Base-by-base conservation (phyloP, 192 early-diverging fungal genomes). In the Backusella circina region DNA sequence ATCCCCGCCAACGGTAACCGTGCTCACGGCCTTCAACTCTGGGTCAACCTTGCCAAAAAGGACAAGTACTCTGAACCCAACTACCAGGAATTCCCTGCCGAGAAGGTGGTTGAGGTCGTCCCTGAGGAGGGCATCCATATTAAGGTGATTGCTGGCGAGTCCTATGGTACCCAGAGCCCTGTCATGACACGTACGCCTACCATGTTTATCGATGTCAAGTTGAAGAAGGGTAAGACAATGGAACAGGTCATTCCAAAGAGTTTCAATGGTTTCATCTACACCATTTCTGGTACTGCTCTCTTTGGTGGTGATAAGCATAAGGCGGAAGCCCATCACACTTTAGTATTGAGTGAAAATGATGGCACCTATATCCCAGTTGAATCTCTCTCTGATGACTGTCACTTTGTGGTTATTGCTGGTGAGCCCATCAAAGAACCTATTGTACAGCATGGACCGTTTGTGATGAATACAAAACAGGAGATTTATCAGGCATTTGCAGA, bases 71-170 rank as follows among this genome's bases (percentile, higher is more conserved):
- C n/a, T n/a, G n/a, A n/a, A n/a, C n/a, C n/a, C n/a, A n/a, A n/a
- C n/a, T n/a, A n/a, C n/a, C n/a, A n/a, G n/a, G n/a, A 93, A 36
- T 85, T 93, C 23, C 82, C 84, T 8, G 87, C 86, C 37, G 79
- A 85, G 30, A 80, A 91, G 26, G 91, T 97, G 26, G 90, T 91
- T 36, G 81, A 87, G 32, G 92, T 88, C 12, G 64, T 68, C 12
- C 84, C 88, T 18, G 80, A 81, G 41, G 82, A 83, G 12, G 88
- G 86, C 44, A 79, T 89, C 0, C 67, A 77, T 16, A 90, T 95
- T 83, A 94, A 93, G 73, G 94, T 98, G 65, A 95, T 96, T 78
- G 94, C 95, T 3, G 96, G 96, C n/a, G 85, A 91, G 67, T 87
- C 89, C 15, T 90, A 90, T 73, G 94, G 88, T 33, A 84, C 90